A percentile compares a stretch with the other conserved stretches of the same genome.
Conservation (phyloP, 2,329 filamentous ascomycete species). For the Claviceps citrina region DNA sequence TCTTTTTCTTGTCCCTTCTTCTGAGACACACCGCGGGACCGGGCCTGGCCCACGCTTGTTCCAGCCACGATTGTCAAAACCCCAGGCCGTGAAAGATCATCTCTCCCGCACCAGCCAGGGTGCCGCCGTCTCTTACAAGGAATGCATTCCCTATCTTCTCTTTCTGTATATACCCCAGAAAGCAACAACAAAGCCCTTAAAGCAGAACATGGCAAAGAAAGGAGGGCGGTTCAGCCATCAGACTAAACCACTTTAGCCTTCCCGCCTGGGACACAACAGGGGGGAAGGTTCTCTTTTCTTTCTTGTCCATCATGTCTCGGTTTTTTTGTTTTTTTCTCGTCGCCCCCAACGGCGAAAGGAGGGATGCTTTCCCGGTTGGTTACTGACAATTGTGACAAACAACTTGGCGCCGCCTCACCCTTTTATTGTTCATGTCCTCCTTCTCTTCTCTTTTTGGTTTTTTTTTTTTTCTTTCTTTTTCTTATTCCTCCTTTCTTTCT, state of each 20-base stretch:
- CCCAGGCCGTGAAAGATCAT: too few species aligned
- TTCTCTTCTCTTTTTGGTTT: neutral
- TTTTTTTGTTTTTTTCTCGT: neutral
- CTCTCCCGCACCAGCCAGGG: too few species aligned
- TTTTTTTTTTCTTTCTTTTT: neutral
- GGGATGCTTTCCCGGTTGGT: constrained; percentile 3
- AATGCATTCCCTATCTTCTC: neutral
- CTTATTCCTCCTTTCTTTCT: neutral
- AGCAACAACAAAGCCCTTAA: too few species aligned
- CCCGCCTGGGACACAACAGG: neutral
- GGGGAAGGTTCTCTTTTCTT: too few species aligned
- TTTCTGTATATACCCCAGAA: neutral
- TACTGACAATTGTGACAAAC: too few species aligned
- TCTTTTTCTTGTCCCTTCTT: neutral
- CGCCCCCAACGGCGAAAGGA: neutral
- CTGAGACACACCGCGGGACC: neutral
- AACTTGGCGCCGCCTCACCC: neutral
- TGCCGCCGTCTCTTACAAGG: neutral
- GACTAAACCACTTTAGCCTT: neutral
- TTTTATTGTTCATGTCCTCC: neutral
- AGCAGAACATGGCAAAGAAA: neutral
- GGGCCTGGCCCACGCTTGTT: too few species aligned
- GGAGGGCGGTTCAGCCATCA: neutral
- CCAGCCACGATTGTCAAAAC: too few species aligned
- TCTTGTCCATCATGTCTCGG: neutral